Conservation (phyloP, 139 green algal genomes). For the Chlorella ohadii region DNA sequence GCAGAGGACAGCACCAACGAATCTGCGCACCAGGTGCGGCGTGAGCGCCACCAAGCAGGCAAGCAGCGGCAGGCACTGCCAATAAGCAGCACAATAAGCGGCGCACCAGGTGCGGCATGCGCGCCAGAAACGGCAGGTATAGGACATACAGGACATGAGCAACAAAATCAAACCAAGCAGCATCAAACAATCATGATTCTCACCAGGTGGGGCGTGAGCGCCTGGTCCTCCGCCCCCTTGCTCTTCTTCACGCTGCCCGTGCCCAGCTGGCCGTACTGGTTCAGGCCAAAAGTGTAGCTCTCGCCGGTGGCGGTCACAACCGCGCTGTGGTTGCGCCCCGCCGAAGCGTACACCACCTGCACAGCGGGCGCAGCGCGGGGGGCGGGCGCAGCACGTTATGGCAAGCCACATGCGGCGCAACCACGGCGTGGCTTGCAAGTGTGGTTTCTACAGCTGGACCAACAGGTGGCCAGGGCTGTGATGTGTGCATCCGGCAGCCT, state of each 20-base stretch:
- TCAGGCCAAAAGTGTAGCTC: constrained; percentile 80
- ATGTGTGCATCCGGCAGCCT: too few relatives aligned
- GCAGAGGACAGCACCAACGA: not conserved
- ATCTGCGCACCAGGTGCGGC: not conserved
- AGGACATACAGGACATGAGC: too few relatives aligned
- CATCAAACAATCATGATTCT: not conserved
- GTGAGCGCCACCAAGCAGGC: too few relatives aligned
- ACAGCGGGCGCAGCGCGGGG: not conserved
- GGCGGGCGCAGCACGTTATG: too few relatives aligned
- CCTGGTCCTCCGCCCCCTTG: constrained; percentile 50
- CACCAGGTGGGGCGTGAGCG: constrained; percentile 60
- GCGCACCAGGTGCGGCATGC: too few relatives aligned
- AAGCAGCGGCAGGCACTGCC: too few relatives aligned
- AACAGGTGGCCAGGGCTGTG: too few relatives aligned
- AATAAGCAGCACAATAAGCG: too few relatives aligned
- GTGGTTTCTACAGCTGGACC: too few relatives aligned
- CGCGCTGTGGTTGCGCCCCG: constrained; percentile 79
- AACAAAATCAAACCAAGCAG: not conserved
- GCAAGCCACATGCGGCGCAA: too few relatives aligned
- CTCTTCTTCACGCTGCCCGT: constrained; percentile 72
- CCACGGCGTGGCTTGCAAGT: too few relatives aligned
- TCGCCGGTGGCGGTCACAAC: constrained; percentile 59
- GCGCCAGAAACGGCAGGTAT: too few relatives aligned
- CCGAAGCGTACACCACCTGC: constrained; percentile 48
- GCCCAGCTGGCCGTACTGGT: constrained; percentile 86